phyloP scores from a whole-genome alignment of 2,329 filamentous ascomycete genomes.

The Penicillium sclerotigenum region DNA sequence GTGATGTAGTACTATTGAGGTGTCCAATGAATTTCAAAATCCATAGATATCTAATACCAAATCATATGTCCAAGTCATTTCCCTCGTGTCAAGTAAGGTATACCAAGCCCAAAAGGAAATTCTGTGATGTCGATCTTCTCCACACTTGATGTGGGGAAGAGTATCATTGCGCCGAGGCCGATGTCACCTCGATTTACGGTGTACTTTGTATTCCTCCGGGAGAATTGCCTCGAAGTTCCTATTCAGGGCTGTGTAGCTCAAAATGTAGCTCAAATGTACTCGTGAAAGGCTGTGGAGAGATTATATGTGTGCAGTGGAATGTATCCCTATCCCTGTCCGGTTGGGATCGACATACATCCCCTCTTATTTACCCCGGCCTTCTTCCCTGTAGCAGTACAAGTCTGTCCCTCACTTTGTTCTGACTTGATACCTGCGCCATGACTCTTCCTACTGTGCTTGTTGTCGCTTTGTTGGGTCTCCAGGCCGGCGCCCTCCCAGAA shows the following conservation, averaged over 20 bases:
- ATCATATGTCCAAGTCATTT: not conserved
- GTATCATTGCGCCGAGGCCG: conserved; percentile 10
- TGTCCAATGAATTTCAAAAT: not conserved
- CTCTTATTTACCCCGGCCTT: conserved; percentile 17
- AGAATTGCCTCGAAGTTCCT: not conserved
- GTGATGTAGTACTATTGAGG: conserved; percentile 31
- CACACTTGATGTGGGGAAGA: conserved; percentile 21
- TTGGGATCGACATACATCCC: conserved; percentile 20
- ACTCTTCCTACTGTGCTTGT: conserved; percentile 10
- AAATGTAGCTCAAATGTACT: not conserved
- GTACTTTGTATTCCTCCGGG: conserved; percentile 12
- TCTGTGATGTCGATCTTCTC: conserved; percentile 17
- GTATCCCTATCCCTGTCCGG: conserved; percentile 18
- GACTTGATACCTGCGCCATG: conserved; percentile 6
- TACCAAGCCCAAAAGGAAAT: not conserved
- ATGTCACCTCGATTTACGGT: conserved; percentile 21
- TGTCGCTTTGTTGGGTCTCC: conserved; percentile 14
- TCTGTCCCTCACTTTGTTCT: not conserved
- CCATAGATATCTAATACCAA: not conserved
- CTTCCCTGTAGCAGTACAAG: not conserved
- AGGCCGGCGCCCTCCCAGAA: conserved; percentile 15
- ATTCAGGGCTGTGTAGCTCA: not conserved
- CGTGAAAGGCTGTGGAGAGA: not conserved
- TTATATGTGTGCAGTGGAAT: conserved; percentile 13
- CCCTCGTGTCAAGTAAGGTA: not conserved